Evolutionary conservation across 2,329 filamentous ascomycete genomes (phyloP), one percentile per base, ranked within the genome.

Genomic region (Neonectria neomacrospora): DNA sequence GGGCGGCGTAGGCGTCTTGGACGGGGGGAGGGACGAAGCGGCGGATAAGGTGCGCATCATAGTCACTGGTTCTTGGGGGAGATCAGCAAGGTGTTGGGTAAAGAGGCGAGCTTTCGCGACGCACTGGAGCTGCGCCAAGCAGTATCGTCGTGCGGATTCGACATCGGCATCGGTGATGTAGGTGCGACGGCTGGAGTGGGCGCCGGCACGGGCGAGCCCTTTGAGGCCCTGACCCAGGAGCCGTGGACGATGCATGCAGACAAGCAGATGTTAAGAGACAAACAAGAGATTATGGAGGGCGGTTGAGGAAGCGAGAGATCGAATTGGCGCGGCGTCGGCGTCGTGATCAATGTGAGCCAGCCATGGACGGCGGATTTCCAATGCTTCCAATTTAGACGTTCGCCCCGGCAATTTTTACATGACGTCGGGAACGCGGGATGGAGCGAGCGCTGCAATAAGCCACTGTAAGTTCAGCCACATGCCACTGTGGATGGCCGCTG

Each of bases 1-100:
- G 88, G 63, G 94, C 93, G 70, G 97, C 87, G 80, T 98, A 97
- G 69, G 93, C 91, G 78, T 96, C 90, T 73, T 89, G 90, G 12
- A 91, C 86, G 30, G 90, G 85, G 3, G 82, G 83, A 1, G 93
- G 94, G 65, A 97, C 87, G 80, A 97, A 97, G 65, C 92, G 90
- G 67, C 92, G 90, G 63, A 97, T 88, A 37, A 96, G 86, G 76
- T 93, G 93, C 16, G 96, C 94, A 67, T 96, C 92, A 58, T 94
- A 91, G 79, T 99, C 96, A 79, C 93, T 93, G 77, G 90, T 91
- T 77, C 94, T 96, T 70, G 5, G 11, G 23, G 7, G 12, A 3
- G 11, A 41, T 73, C 58, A 74, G 67, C 18, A 39, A n/a, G 8
- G 6, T 8, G 5, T 2, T 22, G 3, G 14, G 2, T 2, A 9